These are phyloP conservation scores for Hydnum rufescens DNA, from an alignment of 768 basidiomycete species.

Conservation along the genomic window DNA sequence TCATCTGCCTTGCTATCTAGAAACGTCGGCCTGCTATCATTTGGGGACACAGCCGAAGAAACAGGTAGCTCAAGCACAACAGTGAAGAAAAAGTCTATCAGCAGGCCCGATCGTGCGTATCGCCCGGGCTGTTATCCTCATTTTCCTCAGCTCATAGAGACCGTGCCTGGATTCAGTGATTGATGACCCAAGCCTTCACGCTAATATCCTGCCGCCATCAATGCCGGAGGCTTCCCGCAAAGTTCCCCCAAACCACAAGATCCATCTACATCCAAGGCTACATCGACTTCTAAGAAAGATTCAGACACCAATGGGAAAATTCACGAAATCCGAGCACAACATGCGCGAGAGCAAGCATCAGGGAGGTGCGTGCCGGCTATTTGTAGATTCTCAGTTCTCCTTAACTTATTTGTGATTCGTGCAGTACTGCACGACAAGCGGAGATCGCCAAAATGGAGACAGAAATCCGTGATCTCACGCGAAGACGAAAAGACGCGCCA, in stretches of 20 bases:
- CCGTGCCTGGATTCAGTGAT: conserved; percentile 16
- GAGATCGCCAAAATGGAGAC: conserved; percentile 80
- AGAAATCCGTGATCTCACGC: conserved; percentile 60
- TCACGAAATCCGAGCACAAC: conserved; percentile 42
- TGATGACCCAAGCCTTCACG: conserved; percentile 17
- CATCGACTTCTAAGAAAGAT: conserved; percentile 13
- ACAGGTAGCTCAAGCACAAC: conserved; percentile 30
- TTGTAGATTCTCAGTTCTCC: not conserved
- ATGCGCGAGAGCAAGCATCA: conserved; percentile 48
- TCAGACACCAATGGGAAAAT: conserved; percentile 13
- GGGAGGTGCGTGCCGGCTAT: conserved; percentile 27
- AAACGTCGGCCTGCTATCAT: conserved; percentile 78
- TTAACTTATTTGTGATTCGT: not conserved
- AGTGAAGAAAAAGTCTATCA: conserved; percentile 75
- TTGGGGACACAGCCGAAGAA: conserved; percentile 56
- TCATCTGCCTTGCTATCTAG: conserved; percentile 21
- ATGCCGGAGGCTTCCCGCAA: not conserved
- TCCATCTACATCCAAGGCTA: conserved; percentile 9
- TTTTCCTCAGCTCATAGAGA: not conserved
- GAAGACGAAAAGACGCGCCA: conserved; percentile 28
- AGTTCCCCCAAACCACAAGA: not conserved
- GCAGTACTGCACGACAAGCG: conserved; percentile 41
- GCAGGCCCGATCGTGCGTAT: conserved; percentile 64
- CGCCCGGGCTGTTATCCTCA: not conserved
- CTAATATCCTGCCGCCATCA: not conserved